Evolutionary conservation across 148 eudicot species (phyloP).

Genomic region (Vaccinium corymbosum): DNA sequence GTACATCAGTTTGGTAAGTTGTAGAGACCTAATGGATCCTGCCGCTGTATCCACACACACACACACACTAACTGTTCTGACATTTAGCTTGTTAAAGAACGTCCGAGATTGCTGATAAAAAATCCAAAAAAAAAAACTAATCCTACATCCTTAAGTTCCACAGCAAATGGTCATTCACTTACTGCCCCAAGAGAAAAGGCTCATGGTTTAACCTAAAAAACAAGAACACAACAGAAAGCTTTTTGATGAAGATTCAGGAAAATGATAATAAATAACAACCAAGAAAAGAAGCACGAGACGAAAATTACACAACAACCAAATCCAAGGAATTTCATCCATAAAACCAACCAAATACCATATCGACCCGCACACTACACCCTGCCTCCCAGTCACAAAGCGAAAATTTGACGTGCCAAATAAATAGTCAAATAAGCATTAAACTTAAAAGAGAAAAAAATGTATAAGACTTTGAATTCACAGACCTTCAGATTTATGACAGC

Average conservation of each 20-base stretch:
- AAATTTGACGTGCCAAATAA: neutral
- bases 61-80: neutral
- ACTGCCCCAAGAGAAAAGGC: neutral
- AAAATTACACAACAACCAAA: neutral
- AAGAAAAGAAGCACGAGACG: neutral
- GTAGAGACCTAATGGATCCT: neutral
- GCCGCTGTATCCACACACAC: neutral
- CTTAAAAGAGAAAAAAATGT: neutral
- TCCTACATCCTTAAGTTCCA: neutral
- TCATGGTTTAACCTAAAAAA: neutral
- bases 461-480: constrained; percentile 7
- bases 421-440: neutral
- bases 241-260: constrained; percentile 3
- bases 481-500: constrained; percentile 95
- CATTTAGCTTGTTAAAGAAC: neutral
- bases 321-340: neutral
- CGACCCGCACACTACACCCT: neutral
- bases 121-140: neutral
- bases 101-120: neutral
- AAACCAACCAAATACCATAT: neutral
- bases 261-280: neutral
- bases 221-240: neutral
- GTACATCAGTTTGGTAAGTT: neutral
- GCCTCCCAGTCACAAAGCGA: neutral
- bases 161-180: neutral